Conservation (phyloP, 768 basidiomycete species). For the Clitopilus hobsonii region DNA sequence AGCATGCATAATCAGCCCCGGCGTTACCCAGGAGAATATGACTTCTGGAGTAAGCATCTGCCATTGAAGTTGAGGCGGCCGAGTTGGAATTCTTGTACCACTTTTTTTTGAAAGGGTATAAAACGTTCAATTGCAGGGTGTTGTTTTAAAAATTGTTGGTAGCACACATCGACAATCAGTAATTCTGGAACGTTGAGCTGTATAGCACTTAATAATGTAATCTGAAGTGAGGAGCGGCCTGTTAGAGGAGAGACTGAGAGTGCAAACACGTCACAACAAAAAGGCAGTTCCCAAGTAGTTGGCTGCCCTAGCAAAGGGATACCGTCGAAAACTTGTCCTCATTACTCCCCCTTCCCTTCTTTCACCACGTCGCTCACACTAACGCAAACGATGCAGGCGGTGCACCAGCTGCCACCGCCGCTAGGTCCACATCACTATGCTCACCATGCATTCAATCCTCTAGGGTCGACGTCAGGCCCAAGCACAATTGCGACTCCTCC, state of each 20-base stretch:
- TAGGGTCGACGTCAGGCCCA: constrained; percentile 41
- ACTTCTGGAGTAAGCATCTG: neutral
- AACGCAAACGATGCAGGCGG: constrained; percentile 62
- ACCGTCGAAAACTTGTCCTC: constrained; percentile 28
- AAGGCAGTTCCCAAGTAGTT: constrained; percentile 22
- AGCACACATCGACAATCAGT: neutral
- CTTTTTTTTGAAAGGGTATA: neutral
- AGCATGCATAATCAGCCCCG: neutral
- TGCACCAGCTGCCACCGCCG: constrained; percentile 59
- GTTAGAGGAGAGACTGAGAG: constrained; percentile 17
- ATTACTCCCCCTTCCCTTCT: constrained; percentile 20
- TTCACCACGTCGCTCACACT: constrained; percentile 52
- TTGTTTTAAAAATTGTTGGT: neutral
- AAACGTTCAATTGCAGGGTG: neutral
- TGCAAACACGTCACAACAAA: constrained; percentile 33
- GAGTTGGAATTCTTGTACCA: neutral
- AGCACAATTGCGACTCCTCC: constrained; percentile 71
- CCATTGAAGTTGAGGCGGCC: neutral
- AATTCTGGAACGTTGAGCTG: neutral
- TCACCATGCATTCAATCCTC: constrained; percentile 49
- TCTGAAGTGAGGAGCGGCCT: neutral
- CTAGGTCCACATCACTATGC: constrained; percentile 66
- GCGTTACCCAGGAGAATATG: neutral
- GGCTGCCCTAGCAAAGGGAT: constrained; percentile 37
- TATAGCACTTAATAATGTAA: constrained; percentile 1